A percentile compares a stretch with the other conserved stretches of the same genome.
phyloP scores from a whole-genome alignment of 306 rosid species.

The Sicyos edulis region DNA sequence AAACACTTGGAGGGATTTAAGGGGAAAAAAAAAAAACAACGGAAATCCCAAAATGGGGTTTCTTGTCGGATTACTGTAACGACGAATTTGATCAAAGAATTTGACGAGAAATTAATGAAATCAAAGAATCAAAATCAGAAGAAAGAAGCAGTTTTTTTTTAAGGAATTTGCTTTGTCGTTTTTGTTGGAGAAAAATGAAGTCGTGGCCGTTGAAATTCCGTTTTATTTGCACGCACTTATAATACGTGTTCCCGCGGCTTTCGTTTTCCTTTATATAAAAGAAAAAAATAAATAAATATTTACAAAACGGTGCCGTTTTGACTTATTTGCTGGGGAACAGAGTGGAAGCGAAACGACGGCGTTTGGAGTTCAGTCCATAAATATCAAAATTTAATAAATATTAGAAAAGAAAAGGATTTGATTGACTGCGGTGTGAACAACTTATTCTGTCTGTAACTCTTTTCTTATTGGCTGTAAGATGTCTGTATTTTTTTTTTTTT shows the following conservation, averaged over 20 bases:
- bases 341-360: background rate
- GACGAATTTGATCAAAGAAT: background rate
- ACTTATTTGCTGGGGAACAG: background rate
- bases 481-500: too few relatives aligned
- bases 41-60: constrained; percentile 12
- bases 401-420: background rate
- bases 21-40: background rate
- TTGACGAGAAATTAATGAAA: background rate
- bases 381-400: background rate
- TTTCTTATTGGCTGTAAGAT: background rate
- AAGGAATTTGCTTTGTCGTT: background rate
- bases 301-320: background rate
- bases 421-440: background rate
- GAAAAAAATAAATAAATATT: background rate
- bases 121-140: background rate
- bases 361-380: background rate
- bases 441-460: background rate
- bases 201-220: constrained; percentile 24
- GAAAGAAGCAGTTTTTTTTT: background rate
- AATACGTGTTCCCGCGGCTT: constrained; percentile 24
- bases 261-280: background rate
- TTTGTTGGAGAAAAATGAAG: constrained; percentile 11
- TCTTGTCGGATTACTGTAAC: constrained; percentile 18
- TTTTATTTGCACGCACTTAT: constrained; percentile 13
- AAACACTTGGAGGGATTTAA: constrained; percentile 1